These are phyloP conservation scores for Leccinum griseonigrum DNA, from an alignment of 1,284 basidiomycete species.

Conservation along the genomic window DNA sequence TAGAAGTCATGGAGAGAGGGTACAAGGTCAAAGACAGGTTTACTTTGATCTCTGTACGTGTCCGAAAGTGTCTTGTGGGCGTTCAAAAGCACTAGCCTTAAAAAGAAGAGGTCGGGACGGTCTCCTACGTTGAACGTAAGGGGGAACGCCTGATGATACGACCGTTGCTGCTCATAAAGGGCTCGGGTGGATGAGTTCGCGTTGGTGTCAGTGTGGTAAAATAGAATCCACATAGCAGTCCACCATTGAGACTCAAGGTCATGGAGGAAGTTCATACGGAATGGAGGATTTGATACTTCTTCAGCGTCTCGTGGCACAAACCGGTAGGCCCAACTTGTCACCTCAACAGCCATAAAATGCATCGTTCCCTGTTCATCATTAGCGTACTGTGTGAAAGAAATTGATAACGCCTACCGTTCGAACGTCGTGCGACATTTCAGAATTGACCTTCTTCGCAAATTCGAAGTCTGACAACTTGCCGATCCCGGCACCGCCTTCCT, in stretches of 20 bases:
- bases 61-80: background rate
- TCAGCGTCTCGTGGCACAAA: too few relatives aligned
- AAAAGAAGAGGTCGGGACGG: background rate
- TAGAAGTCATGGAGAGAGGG: background rate
- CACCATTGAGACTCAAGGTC: too few relatives aligned
- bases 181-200: background rate
- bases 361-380: too few relatives aligned
- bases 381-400: too few relatives aligned
- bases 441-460: constrained; percentile 4
- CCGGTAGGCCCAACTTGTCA: too few relatives aligned
- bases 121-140: too few relatives aligned
- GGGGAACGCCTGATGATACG: background rate
- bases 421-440: background rate
- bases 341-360: too few relatives aligned
- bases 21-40: background rate
- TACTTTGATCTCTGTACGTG: background rate
- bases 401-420: too few relatives aligned
- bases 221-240: too few relatives aligned
- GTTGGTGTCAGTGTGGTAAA: too few relatives aligned
- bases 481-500: background rate
- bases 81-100: background rate
- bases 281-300: too few relatives aligned
- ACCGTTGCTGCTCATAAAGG: background rate
- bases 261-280: too few relatives aligned
- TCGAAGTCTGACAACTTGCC: constrained; percentile 9